A percentile compares a stretch with the other conserved stretches of the same genome.
These are phyloP conservation scores for Scedosporium minutisporum DNA, from an alignment of 2,329 filamentous ascomycete species.

Conservation along the genomic window DNA sequence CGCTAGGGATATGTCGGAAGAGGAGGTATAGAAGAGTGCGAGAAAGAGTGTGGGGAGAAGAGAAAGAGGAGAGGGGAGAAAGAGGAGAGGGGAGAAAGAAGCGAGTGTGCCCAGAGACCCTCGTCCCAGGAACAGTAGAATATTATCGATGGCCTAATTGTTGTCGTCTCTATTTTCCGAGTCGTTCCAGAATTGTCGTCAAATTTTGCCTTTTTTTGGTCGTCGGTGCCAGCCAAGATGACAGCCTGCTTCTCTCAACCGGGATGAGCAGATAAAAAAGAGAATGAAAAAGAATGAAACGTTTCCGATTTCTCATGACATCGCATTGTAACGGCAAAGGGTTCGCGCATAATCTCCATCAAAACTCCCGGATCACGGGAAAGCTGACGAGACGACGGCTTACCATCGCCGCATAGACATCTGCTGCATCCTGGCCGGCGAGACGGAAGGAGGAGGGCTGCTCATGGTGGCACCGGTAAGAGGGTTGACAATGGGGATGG, in stretches of 20 bases:
- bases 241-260: not conserved
- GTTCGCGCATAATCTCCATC: slow-evolving; percentile 6
- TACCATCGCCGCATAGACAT: slow-evolving; percentile 44
- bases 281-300: not conserved
- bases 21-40: slow-evolving; percentile 3
- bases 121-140: not conserved
- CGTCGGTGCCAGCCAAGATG: slow-evolving; percentile 7
- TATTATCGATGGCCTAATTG: not conserved
- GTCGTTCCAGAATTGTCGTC: not conserved
- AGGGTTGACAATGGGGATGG: slow-evolving; percentile 96
- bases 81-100: not conserved
- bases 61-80: not conserved
- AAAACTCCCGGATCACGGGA: not conserved
- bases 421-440: slow-evolving; percentile 52
- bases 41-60: not conserved
- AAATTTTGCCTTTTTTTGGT: not conserved
- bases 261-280: slow-evolving; percentile 3
- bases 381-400: slow-evolving; percentile 8
- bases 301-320: not conserved
- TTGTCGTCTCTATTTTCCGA: not conserved
- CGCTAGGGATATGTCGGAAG: not conserved
- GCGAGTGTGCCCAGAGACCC: not conserved
- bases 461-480: slow-evolving; percentile 80
- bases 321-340: not conserved
- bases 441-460: slow-evolving; percentile 70